These are phyloP conservation scores for Penicillium sp. DNA, from an alignment of 2,329 filamentous ascomycete species.

Conservation along the genomic window DNA sequence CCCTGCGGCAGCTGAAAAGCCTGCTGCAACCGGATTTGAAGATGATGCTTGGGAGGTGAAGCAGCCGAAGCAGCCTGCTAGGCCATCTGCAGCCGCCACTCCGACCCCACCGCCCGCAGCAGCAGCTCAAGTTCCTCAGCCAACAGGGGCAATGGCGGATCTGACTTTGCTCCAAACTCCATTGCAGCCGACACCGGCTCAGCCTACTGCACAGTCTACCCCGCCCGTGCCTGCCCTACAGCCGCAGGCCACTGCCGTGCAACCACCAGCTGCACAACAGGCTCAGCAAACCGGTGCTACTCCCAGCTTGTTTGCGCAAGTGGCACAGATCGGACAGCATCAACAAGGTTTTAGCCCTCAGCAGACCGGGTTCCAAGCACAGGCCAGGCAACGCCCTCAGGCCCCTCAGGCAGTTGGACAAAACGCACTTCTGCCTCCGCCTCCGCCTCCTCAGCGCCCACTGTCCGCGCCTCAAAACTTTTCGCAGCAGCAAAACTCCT, in stretches of 20 bases:
- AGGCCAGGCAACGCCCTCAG: constrained; percentile 66
- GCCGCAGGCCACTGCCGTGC: constrained; percentile 45
- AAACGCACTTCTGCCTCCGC: constrained; percentile 70
- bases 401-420: constrained; percentile 64
- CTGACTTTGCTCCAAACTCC: constrained; percentile 64
- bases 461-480: constrained; percentile 83
- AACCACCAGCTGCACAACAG: constrained; percentile 37
- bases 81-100: constrained; percentile 40
- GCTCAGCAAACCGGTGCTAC: constrained; percentile 46
- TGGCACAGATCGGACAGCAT: constrained; percentile 35
- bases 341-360: constrained; percentile 36
- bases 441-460: constrained; percentile 77
- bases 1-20: constrained; percentile 50
- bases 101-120: constrained; percentile 33
- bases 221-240: constrained; percentile 42
- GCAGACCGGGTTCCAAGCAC: constrained; percentile 41
- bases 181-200: constrained; percentile 54
- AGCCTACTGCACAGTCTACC: constrained; percentile 46
- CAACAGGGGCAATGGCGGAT: constrained; percentile 70
- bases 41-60: constrained; percentile 98
- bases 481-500: constrained; percentile 67
- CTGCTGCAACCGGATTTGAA: constrained; percentile 69
- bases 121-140: constrained; percentile 33
- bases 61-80: constrained; percentile 62
- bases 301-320: constrained; percentile 53